Evolutionary conservation across 2,329 filamentous ascomycete genomes (phyloP), one percentile per base, ranked within the genome.

Genomic region (Epichloe aotearoae): DNA sequence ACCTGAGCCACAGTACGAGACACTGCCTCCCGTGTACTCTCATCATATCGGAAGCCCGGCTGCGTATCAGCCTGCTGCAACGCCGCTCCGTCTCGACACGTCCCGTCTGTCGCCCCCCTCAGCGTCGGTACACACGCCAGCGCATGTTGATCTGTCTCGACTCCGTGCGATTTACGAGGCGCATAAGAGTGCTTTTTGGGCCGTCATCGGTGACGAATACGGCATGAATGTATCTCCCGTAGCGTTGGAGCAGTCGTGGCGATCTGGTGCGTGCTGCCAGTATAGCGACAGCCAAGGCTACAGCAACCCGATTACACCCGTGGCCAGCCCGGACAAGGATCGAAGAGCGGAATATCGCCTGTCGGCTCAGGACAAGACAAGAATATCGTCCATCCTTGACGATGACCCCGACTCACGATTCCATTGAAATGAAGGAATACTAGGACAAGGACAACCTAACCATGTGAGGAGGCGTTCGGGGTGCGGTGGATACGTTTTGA

Each of bases 161-260:
- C 80, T 91, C 23, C 77, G 80, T 46, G 73, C 77, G 53, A 78
- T 89, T 57, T 90, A 90, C 66, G 76, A 81, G 49, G 71, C 77
- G 7, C 84, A 88, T 66, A 80, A 84, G 42, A 72, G 75, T 47
- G 76, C 78, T 8, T 90, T 91, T 69, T 91, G 86, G 86, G 73
- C 77, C 36, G 74, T 77, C 46, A 76, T 91, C 37, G 84, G 85
- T 33, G 71, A 77, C 26, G 84, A 88, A 59, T 90, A 90, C 60
- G 84, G 84, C 49, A 65, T 70, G 14, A 77, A 80, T 36, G 73
- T 74, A 2, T 82, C 78, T 46, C 78, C 84, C 1, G 72, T 74
- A 14, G 72, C 80, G 36, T 72, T 88, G 19, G 84, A 88, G 67
- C 81, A 83, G 62, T 80, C 82, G n/a, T 88, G 84, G 81, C 75